phyloP scores from a whole-genome alignment of 306 rosid genomes.

The Begonia peltatifolia region DNA sequence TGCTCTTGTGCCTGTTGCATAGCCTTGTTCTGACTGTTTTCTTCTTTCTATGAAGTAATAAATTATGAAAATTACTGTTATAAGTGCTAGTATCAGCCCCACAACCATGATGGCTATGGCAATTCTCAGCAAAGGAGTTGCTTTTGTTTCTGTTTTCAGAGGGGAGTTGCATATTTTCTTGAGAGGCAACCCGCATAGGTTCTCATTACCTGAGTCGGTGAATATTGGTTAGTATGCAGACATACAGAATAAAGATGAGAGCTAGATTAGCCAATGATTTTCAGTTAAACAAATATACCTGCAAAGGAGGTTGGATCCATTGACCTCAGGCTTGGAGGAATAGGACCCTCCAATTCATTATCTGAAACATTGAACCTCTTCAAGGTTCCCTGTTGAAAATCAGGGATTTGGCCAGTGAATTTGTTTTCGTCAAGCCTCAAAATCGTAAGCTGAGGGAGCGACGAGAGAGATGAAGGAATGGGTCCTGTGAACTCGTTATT shows the following conservation, averaged over 20 bases:
- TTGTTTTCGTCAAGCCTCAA: constrained; percentile 60
- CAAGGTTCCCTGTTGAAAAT: constrained; percentile 21
- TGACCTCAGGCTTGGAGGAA: constrained; percentile 34
- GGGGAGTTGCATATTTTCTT: constrained; percentile 1
- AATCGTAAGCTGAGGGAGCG: constrained; percentile 31
- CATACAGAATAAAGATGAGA: too few relatives aligned
- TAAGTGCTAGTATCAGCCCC: constrained; percentile 20
- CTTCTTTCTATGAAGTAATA: constrained; percentile 12
- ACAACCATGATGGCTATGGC: constrained; percentile 14
- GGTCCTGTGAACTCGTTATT: constrained; percentile 47
- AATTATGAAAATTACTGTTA: constrained; percentile 19
- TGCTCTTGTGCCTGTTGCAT: not conserved
- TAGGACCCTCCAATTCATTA: constrained; percentile 58
- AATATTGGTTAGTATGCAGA: too few relatives aligned
- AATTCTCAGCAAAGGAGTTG: constrained; percentile 14
- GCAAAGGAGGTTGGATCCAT: constrained; percentile 26
- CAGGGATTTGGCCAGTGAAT: constrained; percentile 59
- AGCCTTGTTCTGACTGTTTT: not conserved
- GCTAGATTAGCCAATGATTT: too few relatives aligned
- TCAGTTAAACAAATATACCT: constrained; percentile 18
- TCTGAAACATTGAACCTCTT: constrained; percentile 35
- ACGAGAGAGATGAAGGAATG: constrained; percentile 58
- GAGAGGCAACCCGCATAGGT: constrained; percentile 60
- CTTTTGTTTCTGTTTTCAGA: not conserved
- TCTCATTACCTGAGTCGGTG: constrained; percentile 27